phyloP scores from a whole-genome alignment of 176 grass and related monocot genomes.

The Rhynchospora tenuis region DNA sequence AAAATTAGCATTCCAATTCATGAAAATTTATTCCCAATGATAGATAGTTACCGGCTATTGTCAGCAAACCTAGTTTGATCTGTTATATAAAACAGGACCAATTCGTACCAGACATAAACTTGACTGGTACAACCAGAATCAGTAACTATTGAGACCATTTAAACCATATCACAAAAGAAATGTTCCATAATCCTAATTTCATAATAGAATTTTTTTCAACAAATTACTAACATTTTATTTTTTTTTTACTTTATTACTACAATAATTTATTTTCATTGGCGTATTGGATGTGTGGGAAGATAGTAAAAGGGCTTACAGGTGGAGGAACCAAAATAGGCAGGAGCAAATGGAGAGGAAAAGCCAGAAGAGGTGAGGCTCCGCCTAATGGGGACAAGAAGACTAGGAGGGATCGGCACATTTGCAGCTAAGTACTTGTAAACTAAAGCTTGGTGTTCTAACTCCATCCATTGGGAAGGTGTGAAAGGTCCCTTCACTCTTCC shows the following conservation, averaged over 20 bases:
- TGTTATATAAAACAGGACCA: background rate
- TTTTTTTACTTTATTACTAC: background rate
- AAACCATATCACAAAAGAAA: background rate
- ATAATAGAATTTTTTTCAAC: background rate
- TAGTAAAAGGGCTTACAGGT: conserved; percentile 46
- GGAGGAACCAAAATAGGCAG: conserved; percentile 63
- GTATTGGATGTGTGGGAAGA: background rate
- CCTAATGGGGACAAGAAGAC: conserved; percentile 68
- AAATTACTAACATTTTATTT: background rate
- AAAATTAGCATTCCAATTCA: background rate
- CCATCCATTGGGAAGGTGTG: conserved; percentile 93
- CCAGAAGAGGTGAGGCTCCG: conserved; percentile 44
- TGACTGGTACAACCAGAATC: background rate
- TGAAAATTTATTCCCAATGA: background rate
- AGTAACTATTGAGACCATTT: background rate
- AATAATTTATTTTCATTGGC: background rate
- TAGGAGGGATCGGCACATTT: conserved; percentile 64
- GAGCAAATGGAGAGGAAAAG: conserved; percentile 18
- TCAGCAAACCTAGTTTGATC: background rate
- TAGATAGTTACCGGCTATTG: background rate
- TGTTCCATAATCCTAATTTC: background rate
- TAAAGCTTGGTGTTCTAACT: conserved; percentile 94
- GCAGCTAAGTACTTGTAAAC: conserved; percentile 88
- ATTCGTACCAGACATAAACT: background rate
- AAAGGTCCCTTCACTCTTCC: conserved; percentile 75